Base-by-base conservation (phyloP, 2,329 filamentous ascomycete species). In the Colletotrichum sublineola region DNA sequence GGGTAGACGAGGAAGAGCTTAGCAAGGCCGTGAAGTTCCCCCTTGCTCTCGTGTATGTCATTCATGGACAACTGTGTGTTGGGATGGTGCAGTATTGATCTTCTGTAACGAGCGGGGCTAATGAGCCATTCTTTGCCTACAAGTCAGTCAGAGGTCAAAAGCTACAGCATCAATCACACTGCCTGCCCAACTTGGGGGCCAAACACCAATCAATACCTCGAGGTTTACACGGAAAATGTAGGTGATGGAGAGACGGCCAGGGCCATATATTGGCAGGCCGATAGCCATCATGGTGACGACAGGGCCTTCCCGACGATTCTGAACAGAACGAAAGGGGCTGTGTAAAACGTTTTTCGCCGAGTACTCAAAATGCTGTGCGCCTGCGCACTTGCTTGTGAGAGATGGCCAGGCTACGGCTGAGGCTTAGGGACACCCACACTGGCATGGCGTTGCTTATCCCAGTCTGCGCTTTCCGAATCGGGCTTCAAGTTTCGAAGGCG, bases 391-490 rank as follows among this genome's bases (percentile, higher is more conserved):
- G 36, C 18, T 14, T 15, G 33, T 15, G n/a, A 33, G 20, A 38
- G 31, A 36, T 61, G 55, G 55, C 69, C 66, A 50, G 46, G 52
- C 52, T 55, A 64, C 55, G 55, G 60, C 48, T 64, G 66, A 57
- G 70, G 70, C 61, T 70, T 55, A 70, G 66, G 15, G 18, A n/a
- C 24, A 46, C 40, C 29, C 40, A 36, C 38, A 9, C 56, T 60
- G 40, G 69, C 60, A 60, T 56, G 48, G 42, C 46, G 57, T 24
- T 55, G 38, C 24, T 36, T 14, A 18, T 38, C 29, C 65, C 44
- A 33, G 53, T 65, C 46, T 52, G 44, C 33, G n/a, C 48, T 63
- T 12, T 24, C 69, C 65, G 20, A 36, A 53, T 58, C 36, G 44
- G 60, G 58, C 20, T 33, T 40, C 52, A 60, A 48, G 12, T 60